Conservation (phyloP, 208 protist species). For the Crithidia expoeki region DNA sequence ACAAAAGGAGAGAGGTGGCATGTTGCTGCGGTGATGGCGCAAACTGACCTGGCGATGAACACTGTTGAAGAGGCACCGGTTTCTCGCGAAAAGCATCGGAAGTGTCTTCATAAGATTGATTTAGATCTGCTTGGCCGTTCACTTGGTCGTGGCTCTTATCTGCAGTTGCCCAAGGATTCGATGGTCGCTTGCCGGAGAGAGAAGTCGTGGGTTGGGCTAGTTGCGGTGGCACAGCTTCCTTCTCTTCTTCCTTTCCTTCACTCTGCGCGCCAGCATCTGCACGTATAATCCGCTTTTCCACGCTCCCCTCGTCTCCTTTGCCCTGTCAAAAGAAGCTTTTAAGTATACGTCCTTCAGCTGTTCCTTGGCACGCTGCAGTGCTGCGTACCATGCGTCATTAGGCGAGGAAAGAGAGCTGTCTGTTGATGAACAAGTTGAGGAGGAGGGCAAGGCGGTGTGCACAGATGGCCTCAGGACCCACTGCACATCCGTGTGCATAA, state of each 20-base stretch:
- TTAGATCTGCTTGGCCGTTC: too few relatives aligned
- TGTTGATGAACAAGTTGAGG: background rate
- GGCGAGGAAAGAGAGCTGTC: background rate
- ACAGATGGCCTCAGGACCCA: constrained; percentile 41
- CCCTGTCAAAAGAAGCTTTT: background rate
- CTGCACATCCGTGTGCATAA: constrained; percentile 63
- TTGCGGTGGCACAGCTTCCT: background rate
- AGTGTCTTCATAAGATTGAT: too few relatives aligned
- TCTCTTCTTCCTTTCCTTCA: background rate
- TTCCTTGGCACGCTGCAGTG: constrained; percentile 4
- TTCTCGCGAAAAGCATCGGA: too few relatives aligned
- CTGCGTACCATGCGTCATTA: background rate
- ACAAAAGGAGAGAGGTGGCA: too few relatives aligned
- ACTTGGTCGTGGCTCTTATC: background rate
- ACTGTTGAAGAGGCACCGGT: too few relatives aligned
- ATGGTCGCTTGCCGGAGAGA: background rate
- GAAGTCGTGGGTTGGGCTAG: background rate
- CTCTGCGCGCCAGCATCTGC: background rate
- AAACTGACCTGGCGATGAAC: too few relatives aligned
- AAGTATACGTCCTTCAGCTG: background rate
- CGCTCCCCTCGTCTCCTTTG: background rate
- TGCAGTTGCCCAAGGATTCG: background rate
- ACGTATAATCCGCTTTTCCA: background rate
- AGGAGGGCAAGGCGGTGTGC: background rate
- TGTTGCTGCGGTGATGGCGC: too few relatives aligned